Evolutionary conservation across 208 protist species (phyloP).

Genomic region (Trypanosoma cruzi): DNA sequence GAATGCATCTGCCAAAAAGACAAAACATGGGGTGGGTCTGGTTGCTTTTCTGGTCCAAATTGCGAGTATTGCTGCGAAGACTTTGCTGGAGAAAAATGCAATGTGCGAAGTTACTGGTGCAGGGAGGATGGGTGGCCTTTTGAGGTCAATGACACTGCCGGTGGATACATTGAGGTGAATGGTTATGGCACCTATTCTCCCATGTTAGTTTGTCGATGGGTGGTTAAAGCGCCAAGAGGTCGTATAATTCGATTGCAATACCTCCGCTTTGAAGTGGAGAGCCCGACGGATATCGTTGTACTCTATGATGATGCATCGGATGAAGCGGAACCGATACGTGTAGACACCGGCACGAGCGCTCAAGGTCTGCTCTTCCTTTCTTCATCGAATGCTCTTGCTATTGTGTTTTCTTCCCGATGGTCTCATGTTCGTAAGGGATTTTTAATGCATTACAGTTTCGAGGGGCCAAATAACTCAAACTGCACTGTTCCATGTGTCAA

Average conservation of each 20-base stretch:
- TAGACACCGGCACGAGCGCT: constrained; percentile 18
- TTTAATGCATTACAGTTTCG: constrained; percentile 64
- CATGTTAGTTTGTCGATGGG: constrained; percentile 60
- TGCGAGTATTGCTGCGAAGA: constrained; percentile 81
- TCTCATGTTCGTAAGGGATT: constrained; percentile 43
- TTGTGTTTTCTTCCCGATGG: constrained; percentile 68
- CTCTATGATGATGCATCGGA: constrained; percentile 44
- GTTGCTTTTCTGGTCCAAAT: constrained; percentile 62
- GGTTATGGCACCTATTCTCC: constrained; percentile 53
- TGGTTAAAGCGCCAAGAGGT: constrained; percentile 34
- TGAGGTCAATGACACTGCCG: constrained; percentile 33
- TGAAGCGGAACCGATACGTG: constrained; percentile 16
- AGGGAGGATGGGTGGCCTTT: constrained; percentile 40
- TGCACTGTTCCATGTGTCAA: constrained; percentile 11
- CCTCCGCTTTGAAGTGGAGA: constrained; percentile 45
- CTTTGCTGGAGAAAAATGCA: constrained; percentile 56
- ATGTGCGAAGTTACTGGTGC: constrained; percentile 80
- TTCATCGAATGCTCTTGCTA: constrained; percentile 26
- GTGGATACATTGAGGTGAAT: constrained; percentile 73
- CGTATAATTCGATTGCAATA: constrained; percentile 46
- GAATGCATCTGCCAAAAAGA: constrained; percentile 55
- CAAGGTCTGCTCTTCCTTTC: constrained; percentile 27
- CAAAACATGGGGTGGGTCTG: constrained; percentile 26
- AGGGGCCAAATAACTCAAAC: not conserved
- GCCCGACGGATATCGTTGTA: constrained; percentile 35